Evolutionary conservation across 2,329 filamentous ascomycete species (phyloP).

Genomic region (Pseudonectria buxi): DNA sequence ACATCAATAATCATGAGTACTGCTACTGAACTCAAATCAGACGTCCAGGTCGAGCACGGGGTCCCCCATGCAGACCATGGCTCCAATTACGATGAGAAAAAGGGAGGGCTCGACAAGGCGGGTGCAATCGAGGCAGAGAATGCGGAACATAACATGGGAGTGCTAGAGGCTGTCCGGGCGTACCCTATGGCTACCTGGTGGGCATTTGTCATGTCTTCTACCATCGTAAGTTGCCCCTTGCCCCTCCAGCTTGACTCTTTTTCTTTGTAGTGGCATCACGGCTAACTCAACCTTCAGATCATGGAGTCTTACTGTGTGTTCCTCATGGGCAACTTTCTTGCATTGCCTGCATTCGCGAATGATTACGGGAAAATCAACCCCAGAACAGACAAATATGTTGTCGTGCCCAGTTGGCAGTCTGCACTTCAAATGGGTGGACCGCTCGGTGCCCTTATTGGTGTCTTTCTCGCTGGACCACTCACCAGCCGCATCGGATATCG

Average conservation of each 20-base stretch:
- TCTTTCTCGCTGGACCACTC: slow-evolving; percentile 31
- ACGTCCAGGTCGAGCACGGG: slow-evolving; percentile 1
- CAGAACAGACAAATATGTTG: slow-evolving; percentile 19
- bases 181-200: slow-evolving; percentile 41
- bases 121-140: slow-evolving; percentile 31
- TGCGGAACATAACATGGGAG: slow-evolving; percentile 33
- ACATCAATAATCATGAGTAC: slow-evolving; percentile 2
- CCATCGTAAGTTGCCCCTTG: slow-evolving; percentile 32
- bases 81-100: slow-evolving; percentile 14
- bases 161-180: slow-evolving; percentile 30
- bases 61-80: slow-evolving; percentile 12
- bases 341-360: slow-evolving; percentile 30
- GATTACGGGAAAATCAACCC: slow-evolving; percentile 28
- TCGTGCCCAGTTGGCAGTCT: slow-evolving; percentile 36
- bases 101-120: slow-evolving; percentile 10
- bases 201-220: slow-evolving; percentile 44
- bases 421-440: slow-evolving; percentile 29
- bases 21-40: slow-evolving; percentile 1
- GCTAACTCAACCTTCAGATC: slow-evolving; percentile 26
- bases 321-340: slow-evolving; percentile 40
- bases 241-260: not conserved
- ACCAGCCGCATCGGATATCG: slow-evolving; percentile 32
- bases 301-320: slow-evolving; percentile 47
- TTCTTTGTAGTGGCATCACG: not conserved
- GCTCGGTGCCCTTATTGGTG: slow-evolving; percentile 30